Evolutionary conservation across 106 monocot species (phyloP).

Genomic region (Apostasia ramifera): DNA sequence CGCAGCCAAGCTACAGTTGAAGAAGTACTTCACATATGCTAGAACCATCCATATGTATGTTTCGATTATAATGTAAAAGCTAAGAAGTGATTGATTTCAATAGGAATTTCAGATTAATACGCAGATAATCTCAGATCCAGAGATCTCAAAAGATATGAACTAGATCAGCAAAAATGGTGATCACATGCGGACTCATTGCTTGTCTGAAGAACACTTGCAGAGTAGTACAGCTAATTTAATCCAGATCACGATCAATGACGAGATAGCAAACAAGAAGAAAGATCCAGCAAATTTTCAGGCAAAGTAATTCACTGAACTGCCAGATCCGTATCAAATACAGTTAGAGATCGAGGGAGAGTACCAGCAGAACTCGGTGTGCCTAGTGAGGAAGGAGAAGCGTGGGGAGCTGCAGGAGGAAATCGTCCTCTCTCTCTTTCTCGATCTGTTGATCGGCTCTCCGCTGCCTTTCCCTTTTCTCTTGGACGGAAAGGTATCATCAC

Average conservation of each 20-base stretch:
- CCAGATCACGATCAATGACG: background rate
- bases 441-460: background rate
- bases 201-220: background rate
- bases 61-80: background rate
- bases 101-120: background rate
- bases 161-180: background rate
- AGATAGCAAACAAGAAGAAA: background rate
- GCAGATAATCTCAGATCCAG: background rate
- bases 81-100: background rate
- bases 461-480: slow-evolving; percentile 7
- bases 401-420: slow-evolving; percentile 31
- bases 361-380: slow-evolving; percentile 32
- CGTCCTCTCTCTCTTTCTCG: slow-evolving; percentile 13
- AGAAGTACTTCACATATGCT: background rate
- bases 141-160: background rate
- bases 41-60: background rate
- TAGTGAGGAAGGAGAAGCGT: slow-evolving; percentile 22
- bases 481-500: background rate
- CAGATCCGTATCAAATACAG: slow-evolving; percentile 4
- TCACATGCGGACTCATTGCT: too few relatives aligned
- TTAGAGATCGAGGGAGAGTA: slow-evolving; percentile 13
- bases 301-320: background rate
- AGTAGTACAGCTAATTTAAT: background rate
- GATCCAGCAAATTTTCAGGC: background rate
- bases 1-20: background rate